Conservation (phyloP, 441 rosid species). For the Gossypium davidsonii region DNA sequence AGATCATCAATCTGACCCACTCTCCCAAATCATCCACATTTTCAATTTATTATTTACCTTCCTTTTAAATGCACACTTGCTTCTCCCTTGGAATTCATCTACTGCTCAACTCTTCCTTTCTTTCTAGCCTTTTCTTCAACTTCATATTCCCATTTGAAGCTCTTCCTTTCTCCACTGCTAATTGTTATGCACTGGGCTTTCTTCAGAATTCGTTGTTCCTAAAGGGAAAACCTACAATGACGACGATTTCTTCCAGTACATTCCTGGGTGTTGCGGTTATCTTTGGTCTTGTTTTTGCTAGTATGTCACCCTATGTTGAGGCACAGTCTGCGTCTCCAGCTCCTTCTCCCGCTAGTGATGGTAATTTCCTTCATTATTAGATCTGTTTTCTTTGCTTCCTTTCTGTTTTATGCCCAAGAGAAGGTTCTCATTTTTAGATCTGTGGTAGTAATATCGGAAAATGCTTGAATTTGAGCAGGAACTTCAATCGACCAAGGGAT, state of each 20-base stretch:
- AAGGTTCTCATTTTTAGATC: constrained; percentile 12
- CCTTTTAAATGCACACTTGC: not conserved
- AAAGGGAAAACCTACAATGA: not conserved
- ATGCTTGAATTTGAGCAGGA: constrained; percentile 31
- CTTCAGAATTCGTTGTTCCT: not conserved
- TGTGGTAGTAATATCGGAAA: not conserved
- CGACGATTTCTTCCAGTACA: constrained; percentile 12
- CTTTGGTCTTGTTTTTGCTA: constrained; percentile 30
- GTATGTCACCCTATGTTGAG: constrained; percentile 38
- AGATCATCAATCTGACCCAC: not conserved
- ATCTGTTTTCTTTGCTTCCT: constrained; percentile 16
- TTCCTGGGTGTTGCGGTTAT: constrained; percentile 26
- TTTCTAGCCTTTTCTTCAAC: not conserved
- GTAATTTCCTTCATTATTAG: constrained; percentile 25
- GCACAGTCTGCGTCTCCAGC: constrained; percentile 49
- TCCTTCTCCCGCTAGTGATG: constrained; percentile 66
- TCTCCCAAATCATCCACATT: not conserved
- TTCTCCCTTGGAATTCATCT: not conserved
- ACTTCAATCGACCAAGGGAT: constrained; percentile 78
- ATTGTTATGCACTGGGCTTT: not conserved
- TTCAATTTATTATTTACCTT: not conserved
- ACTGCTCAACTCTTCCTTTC: not conserved
- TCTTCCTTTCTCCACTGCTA: not conserved
- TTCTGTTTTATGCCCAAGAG: not conserved
- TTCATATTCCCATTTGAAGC: not conserved